phyloP scores from a whole-genome alignment of 2,329 filamentous ascomycete species.

The Calonectria naviculata region DNA sequence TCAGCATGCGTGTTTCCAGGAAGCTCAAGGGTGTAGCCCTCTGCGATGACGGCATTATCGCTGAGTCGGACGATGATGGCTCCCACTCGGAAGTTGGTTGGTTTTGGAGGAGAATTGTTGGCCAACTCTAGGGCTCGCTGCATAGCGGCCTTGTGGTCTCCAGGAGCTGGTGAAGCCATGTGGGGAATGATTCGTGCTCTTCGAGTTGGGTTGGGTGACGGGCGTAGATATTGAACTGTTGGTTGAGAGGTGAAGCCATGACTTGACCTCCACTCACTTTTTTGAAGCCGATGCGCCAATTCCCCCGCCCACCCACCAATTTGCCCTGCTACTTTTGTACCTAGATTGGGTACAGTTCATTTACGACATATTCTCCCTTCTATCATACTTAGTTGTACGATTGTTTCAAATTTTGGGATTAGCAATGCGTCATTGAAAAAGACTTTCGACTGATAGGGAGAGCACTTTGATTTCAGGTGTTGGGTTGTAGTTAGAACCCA shows the following conservation, averaged over 20 bases:
- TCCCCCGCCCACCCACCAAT: not conserved
- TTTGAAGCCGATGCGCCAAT: not conserved
- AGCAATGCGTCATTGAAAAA: not conserved
- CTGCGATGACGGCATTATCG: conserved; percentile 72
- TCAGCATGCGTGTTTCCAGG: conserved; percentile 96
- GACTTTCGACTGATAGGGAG: not conserved
- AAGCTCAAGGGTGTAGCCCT: conserved; percentile 92
- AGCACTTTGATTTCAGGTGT: not conserved
- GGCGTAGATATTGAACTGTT: not conserved
- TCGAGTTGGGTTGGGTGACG: not conserved
- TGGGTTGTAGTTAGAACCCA: not conserved
- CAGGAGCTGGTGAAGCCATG: conserved; percentile 41
- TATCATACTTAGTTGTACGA: too few species aligned
- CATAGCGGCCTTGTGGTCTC: conserved; percentile 67
- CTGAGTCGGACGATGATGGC: conserved; percentile 79
- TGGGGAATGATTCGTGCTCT: not conserved
- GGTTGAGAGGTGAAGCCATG: not conserved
- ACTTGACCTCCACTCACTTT: not conserved
- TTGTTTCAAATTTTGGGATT: fast-evolving
- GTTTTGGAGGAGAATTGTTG: conserved; percentile 81
- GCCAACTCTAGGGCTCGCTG: conserved; percentile 80
- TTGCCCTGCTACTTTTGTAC: not conserved
- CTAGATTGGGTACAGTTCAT: not conserved
- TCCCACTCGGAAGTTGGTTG: conserved; percentile 94
- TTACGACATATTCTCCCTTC: too few species aligned